Evolutionary conservation across 805 yeast species (phyloP).

Genomic region (Kodamaea kaohsiungensis): DNA sequence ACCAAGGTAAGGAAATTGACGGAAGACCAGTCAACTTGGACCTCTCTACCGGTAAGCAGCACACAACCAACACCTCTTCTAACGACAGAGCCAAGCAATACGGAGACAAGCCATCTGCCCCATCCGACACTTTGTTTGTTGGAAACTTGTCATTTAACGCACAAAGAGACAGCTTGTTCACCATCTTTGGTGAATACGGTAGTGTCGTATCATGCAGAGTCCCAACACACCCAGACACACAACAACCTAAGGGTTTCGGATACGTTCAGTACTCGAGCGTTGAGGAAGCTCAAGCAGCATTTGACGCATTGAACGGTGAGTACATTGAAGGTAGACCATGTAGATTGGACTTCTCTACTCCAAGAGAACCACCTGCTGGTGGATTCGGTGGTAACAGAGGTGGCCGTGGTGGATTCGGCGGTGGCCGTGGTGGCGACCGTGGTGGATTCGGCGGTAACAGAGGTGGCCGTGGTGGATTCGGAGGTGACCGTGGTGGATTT

Average conservation of each 20-base stretch:
- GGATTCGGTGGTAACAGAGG: conserved; percentile 25
- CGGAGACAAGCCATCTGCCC: conserved; percentile 89
- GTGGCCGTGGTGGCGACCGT: conserved; percentile 36
- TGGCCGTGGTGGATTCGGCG: conserved; percentile 34
- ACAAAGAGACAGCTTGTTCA: conserved; percentile 75
- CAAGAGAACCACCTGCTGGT: conserved; percentile 58
- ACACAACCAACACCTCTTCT: conserved; percentile 48
- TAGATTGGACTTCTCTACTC: conserved; percentile 92
- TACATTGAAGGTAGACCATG: conserved; percentile 89
- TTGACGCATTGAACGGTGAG: conserved; percentile 85
- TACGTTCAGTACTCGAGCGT: conserved; percentile 87
- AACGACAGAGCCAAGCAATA: conserved; percentile 81
- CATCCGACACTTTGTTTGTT: conserved; percentile 93
- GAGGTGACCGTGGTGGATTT: conserved; percentile 28
- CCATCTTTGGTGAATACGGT: conserved; percentile 76
- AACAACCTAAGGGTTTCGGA: conserved; percentile 98
- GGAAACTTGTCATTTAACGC: conserved; percentile 95
- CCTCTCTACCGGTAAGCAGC: conserved; percentile 83
- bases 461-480: conserved; percentile 32
- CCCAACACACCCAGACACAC: conserved; percentile 98
- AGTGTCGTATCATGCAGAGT: conserved; percentile 85
- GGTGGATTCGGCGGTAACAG: conserved; percentile 25
- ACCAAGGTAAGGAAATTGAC: conserved; percentile 93
- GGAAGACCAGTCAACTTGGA: conserved; percentile 96
- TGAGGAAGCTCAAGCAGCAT: conserved; percentile 89